Percentiles rank a stretch among this genome's conserved stretches.
Conservation (phyloP, 768 basidiomycete genomes). For the Trametes villosa region DNA sequence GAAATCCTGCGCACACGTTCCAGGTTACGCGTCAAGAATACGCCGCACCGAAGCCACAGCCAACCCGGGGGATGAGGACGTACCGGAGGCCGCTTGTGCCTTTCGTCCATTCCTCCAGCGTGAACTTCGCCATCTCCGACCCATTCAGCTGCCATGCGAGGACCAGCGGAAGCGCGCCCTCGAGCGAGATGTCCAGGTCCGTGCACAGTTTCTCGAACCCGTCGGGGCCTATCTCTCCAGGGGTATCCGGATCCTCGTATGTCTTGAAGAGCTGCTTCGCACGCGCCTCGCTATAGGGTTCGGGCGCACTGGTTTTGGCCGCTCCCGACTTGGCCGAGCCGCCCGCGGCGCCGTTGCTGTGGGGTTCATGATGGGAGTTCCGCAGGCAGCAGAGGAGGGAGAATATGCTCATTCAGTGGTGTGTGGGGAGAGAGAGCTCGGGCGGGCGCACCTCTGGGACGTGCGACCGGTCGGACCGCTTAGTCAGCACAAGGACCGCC, state of each 20-base stretch:
- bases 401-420: conserved; percentile 57
- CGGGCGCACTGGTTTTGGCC: conserved; percentile 19
- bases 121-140: conserved; percentile 74
- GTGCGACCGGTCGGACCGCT: conserved; percentile 8
- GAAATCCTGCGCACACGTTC: conserved; percentile 44
- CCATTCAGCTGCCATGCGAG: conserved; percentile 77
- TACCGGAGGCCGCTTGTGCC: conserved; percentile 54
- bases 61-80: conserved; percentile 1
- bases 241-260: conserved; percentile 59
- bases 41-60: neutral
- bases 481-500: conserved; percentile 13
- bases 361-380: conserved; percentile 54
- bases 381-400: conserved; percentile 69
- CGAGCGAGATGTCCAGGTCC: conserved; percentile 73
- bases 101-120: conserved; percentile 69
- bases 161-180: conserved; percentile 72
- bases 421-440: neutral
- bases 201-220: conserved; percentile 73
- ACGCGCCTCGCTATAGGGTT: conserved; percentile 54
- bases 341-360: conserved; percentile 26
- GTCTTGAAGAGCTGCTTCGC: conserved; percentile 60
- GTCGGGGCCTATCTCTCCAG: conserved; percentile 66
- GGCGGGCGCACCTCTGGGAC: conserved; percentile 9
- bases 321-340: conserved; percentile 23
- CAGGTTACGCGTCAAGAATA: neutral